phyloP scores from a whole-genome alignment of 441 rosid genomes.

The Theobroma grandiflorum region DNA sequence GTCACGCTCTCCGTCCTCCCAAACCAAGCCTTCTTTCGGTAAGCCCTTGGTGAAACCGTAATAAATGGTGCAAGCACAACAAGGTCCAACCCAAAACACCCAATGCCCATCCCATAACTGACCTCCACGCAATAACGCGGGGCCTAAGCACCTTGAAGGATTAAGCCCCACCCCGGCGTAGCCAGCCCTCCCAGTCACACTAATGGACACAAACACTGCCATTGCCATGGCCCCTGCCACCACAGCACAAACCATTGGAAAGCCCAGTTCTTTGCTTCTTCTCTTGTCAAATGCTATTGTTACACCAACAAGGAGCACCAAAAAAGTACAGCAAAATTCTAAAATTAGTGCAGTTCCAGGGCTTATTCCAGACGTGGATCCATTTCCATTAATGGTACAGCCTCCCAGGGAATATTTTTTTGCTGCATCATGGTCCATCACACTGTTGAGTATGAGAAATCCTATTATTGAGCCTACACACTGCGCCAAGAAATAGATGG shows the following conservation, averaged over 20 bases:
- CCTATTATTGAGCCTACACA: slow-evolving; percentile 47
- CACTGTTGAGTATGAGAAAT: slow-evolving; percentile 32
- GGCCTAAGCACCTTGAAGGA: slow-evolving; percentile 55
- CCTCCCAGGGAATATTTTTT: slow-evolving; percentile 49
- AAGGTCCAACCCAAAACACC: slow-evolving; percentile 64
- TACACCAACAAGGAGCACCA: slow-evolving; percentile 48
- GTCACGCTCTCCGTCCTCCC: slow-evolving; percentile 14
- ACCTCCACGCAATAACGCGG: slow-evolving; percentile 52
- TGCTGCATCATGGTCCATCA: slow-evolving; percentile 38
- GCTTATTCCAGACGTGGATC: slow-evolving; percentile 28
- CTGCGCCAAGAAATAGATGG: slow-evolving; percentile 46
- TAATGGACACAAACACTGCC: slow-evolving; percentile 48
- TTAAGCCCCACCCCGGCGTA: slow-evolving; percentile 52
- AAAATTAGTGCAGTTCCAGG: slow-evolving; percentile 36
- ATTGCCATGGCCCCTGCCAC: slow-evolving; percentile 48
- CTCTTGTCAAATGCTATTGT: slow-evolving; percentile 49
- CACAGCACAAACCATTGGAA: slow-evolving; percentile 41
- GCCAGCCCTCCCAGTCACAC: slow-evolving; percentile 44
- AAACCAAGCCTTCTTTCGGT: slow-evolving; percentile 31
- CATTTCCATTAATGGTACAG: slow-evolving; percentile 34
- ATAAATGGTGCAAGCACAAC: slow-evolving; percentile 42
- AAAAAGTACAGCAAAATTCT: slow-evolving; percentile 53
- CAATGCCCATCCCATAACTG: slow-evolving; percentile 57
- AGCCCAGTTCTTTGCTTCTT: slow-evolving; percentile 48
- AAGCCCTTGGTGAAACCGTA: slow-evolving; percentile 38